Evolutionary conservation across 208 protist genomes (phyloP), one percentile per base, ranked within the genome.

Genomic region (Strigomonas galati): DNA sequence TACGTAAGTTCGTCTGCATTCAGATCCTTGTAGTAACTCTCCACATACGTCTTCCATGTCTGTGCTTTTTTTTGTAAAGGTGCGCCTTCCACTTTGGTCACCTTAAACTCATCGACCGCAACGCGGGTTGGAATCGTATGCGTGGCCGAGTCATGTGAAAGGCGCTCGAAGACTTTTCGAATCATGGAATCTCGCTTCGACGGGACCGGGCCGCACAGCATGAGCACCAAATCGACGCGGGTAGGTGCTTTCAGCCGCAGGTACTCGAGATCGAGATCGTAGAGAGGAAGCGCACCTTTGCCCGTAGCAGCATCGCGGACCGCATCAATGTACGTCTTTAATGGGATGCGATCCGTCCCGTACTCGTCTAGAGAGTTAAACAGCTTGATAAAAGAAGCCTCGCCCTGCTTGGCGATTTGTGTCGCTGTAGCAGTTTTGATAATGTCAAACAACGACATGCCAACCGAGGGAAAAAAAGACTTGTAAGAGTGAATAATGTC

Each of bases 221-320:
- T 28, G 0, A 71, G 52, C 1, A 94, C 59, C 12, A 94, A 72
- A 17, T 78, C 79, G 6, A 84, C 78, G 2, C 84, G 76, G 27
- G 79, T 84, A 27, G 69, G 57, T 10, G 74, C 79, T 58, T 80
- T 76, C 31, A 89, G 82, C 3, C 89, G 83, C 71, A 94, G 59
- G 80, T 84, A 91, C 72, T 94, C 89, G 6, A 92, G 52, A 28
- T 91, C 79, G 0, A 89, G 56, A 65, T 92, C 85, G 17, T 69
- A 70, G 6, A 89, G 61, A 40, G 35, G 35, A 19, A 62, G 3
- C 32, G 30, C 56, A 4, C 56, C 6, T 70, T 64, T 7, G 70
- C 72, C 17, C 73, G 64, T 0, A 75, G 71, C 10, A 48, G 40
- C 31, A 5, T 58, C 65, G 37, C 84, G 81, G 35, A 94, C 58